Conservation (phyloP, 2,329 filamentous ascomycete species). For the Aspergillus ibericus region DNA sequence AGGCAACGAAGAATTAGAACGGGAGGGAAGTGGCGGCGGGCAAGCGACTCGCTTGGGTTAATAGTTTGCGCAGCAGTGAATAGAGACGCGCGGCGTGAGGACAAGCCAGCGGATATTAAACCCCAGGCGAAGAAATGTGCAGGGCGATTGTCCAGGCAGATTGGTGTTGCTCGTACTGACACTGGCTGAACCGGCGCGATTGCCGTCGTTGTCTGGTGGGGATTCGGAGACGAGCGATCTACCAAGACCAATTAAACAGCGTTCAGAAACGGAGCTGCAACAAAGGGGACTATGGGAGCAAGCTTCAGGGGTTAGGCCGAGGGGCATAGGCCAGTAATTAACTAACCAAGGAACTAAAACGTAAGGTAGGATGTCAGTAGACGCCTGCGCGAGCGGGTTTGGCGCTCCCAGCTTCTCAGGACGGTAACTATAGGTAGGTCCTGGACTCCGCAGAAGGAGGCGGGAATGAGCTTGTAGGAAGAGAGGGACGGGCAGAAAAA, state of each 20-base stretch:
- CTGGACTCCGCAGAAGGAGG: too few species aligned
- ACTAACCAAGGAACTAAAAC: neutral
- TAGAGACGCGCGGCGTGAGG: constrained; percentile 1
- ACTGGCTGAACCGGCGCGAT: constrained; percentile 12
- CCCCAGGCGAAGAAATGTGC: constrained; percentile 7
- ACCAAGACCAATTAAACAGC: constrained; percentile 26
- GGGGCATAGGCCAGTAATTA: neutral
- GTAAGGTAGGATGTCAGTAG: neutral
- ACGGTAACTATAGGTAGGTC: neutral
- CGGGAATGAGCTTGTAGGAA: constrained; percentile 8
- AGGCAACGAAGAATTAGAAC: neutral
- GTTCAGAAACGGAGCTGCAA: constrained; percentile 19
- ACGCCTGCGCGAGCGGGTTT: constrained; percentile 2
- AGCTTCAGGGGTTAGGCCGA: constrained; percentile 16
- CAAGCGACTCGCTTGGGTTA: neutral
- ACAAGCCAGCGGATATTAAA: constrained; percentile 9
- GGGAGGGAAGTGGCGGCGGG: neutral
- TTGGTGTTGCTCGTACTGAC: constrained; percentile 2
- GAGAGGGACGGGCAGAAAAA: constrained; percentile 4
- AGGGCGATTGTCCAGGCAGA: constrained; percentile 12
- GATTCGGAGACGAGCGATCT: constrained; percentile 26
- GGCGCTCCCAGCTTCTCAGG: neutral
- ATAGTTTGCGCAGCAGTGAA: neutral
- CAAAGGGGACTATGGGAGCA: constrained; percentile 13
- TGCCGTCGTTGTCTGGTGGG: constrained; percentile 25